A percentile compares a stretch with the other conserved stretches of the same genome.
Evolutionary conservation across 1,284 basidiomycete genomes (phyloP).

Genomic region (Cryptococcus sp.): DNA sequence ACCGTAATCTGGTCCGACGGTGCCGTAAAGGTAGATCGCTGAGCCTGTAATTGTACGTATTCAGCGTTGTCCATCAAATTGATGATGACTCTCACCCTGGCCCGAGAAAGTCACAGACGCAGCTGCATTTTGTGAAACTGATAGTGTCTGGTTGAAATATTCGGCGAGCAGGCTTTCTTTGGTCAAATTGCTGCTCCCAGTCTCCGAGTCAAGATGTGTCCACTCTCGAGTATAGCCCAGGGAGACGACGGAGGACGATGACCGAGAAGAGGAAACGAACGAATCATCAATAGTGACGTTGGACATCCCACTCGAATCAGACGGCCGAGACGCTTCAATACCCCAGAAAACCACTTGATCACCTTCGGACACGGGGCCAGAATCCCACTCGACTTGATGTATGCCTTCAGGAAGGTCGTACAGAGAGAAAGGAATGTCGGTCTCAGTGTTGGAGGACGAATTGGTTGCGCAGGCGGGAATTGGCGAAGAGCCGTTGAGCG

Average conservation of each 20-base stretch:
- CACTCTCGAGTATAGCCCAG: slow-evolving; percentile 26
- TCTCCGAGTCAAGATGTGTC: slow-evolving; percentile 16
- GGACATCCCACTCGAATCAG: slow-evolving; percentile 8
- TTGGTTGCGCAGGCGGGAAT: slow-evolving; percentile 28
- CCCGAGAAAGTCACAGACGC: slow-evolving; percentile 25
- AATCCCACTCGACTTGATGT: slow-evolving; percentile 28
- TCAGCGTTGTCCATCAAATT: neutral
- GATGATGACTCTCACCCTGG: slow-evolving; percentile 20
- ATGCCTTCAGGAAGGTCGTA: slow-evolving; percentile 30
- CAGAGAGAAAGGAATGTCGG: slow-evolving; percentile 27
- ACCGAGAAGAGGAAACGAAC: slow-evolving; percentile 10
- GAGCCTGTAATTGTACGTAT: slow-evolving; percentile 22
- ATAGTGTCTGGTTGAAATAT: slow-evolving; percentile 30
- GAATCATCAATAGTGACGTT: slow-evolving; percentile 39
- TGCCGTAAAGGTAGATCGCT: slow-evolving; percentile 38
- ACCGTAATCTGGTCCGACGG: slow-evolving; percentile 36
- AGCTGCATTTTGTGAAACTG: slow-evolving; percentile 17
- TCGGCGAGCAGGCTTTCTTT: slow-evolving; percentile 8
- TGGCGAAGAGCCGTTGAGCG: slow-evolving; percentile 33
- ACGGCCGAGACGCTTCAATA: slow-evolving; percentile 23
- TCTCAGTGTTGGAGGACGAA: slow-evolving; percentile 5
- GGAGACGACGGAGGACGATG: slow-evolving; percentile 2
- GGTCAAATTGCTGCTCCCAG: slow-evolving; percentile 8
- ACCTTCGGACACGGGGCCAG: slow-evolving; percentile 14
- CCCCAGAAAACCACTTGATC: slow-evolving; percentile 41